Evolutionary conservation across 2,329 filamentous ascomycete species (phyloP).

Genomic region (Colletotrichum kahawae): DNA sequence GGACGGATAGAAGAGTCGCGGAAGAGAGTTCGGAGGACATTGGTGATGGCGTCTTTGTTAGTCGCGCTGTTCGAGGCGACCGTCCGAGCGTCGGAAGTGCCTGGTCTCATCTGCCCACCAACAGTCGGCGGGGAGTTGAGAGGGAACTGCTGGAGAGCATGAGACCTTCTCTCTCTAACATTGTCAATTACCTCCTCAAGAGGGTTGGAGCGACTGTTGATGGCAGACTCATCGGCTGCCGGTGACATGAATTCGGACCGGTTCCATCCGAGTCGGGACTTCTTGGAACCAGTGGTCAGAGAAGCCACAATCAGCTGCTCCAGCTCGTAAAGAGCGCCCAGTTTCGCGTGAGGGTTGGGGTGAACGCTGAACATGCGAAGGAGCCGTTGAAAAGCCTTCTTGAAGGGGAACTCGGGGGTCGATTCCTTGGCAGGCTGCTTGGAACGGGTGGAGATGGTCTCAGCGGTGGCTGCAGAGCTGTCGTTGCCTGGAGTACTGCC

Average conservation of each 20-base stretch:
- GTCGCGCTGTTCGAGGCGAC: constrained; percentile 53
- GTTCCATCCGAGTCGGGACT: constrained; percentile 34
- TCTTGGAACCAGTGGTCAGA: constrained; percentile 36
- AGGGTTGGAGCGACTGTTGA: constrained; percentile 44
- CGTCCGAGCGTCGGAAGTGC: constrained; percentile 54
- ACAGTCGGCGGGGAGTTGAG: constrained; percentile 34
- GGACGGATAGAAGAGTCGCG: constrained; percentile 73
- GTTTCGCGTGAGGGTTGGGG: constrained; percentile 85
- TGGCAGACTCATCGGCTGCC: constrained; percentile 36
- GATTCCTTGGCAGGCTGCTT: constrained; percentile 35
- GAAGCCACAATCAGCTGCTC: constrained; percentile 82
- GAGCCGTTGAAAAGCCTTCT: constrained; percentile 78
- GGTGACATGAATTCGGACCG: constrained; percentile 37
- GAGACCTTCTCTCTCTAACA: constrained; percentile 70
- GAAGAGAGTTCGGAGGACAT: constrained; percentile 71
- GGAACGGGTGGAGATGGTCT: constrained; percentile 38
- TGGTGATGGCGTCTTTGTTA: constrained; percentile 69
- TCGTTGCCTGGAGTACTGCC: constrained; percentile 45
- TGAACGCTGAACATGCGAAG: constrained; percentile 88
- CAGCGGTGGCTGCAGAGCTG: constrained; percentile 40
- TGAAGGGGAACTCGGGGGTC: constrained; percentile 74
- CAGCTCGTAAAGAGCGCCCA: constrained; percentile 82
- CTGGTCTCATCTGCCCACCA: constrained; percentile 37
- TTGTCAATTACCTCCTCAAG: constrained; percentile 74
- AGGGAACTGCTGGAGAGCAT: constrained; percentile 48